phyloP scores from a whole-genome alignment of 805 yeast genomes.

The Pichia scutulata region DNA sequence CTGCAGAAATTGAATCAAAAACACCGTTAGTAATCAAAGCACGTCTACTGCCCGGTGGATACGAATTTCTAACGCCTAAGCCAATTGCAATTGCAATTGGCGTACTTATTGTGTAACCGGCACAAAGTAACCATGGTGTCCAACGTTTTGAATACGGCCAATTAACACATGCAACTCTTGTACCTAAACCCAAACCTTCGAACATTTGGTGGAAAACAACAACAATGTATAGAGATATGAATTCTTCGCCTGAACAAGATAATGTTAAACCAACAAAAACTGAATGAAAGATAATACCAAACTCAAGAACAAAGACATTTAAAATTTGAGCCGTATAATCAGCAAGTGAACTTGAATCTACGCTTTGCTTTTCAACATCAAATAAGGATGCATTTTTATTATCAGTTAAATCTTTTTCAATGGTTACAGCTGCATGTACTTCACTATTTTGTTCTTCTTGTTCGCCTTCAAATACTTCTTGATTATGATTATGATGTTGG shows the following conservation, averaged over 20 bases:
- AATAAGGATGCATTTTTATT: neutral
- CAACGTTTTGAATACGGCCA: conserved; percentile 36
- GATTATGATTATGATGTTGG: neutral
- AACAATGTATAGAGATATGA: conserved; percentile 63
- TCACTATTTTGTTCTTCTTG: no score
- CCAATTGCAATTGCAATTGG: conserved; percentile 78
- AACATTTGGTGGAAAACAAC: conserved; percentile 69
- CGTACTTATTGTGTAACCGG: conserved; percentile 48
- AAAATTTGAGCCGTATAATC: conserved; percentile 49
- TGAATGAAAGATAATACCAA: conserved; percentile 79
- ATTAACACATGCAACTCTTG: conserved; percentile 54
- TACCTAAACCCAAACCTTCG: conserved; percentile 81
- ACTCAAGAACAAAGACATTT: conserved; percentile 55
- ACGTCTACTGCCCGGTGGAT: conserved; percentile 48
- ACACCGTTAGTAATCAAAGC: conserved; percentile 63
- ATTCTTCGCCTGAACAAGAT: conserved; percentile 73
- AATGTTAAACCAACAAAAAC: conserved; percentile 72
- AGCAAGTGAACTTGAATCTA: conserved; percentile 10
- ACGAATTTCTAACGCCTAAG: conserved; percentile 59
- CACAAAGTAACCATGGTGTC: conserved; percentile 54
- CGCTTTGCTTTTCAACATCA: conserved; percentile 1
- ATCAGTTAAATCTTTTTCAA: neutral
- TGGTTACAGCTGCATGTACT: neutral
- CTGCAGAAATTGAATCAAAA: conserved; percentile 70
- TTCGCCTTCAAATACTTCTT: no score